Evolutionary conservation across 805 yeast genomes (phyloP).

Genomic region (Blastobotrys americana): DNA sequence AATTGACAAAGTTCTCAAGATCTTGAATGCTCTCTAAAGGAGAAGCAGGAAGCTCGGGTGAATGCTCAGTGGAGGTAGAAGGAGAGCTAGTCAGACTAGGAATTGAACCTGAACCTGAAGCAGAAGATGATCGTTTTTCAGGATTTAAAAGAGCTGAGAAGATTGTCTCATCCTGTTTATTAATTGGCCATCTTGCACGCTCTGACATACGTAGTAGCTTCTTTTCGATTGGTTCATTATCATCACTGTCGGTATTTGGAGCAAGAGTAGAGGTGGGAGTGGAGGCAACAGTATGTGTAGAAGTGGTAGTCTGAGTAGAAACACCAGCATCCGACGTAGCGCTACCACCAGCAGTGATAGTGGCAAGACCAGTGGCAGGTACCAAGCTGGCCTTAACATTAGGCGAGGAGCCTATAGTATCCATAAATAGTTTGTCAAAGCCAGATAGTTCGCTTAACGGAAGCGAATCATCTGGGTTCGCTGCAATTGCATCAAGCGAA

Average conservation of each 20-base stretch:
- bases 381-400: too few relatives aligned
- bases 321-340: too few relatives aligned
- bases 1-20: conserved; percentile 21
- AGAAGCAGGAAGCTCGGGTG: conserved; percentile 4
- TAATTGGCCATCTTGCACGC: conserved; percentile 20
- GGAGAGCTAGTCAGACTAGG: not conserved
- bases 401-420: too few relatives aligned
- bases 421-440: conserved; percentile 1
- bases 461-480: not conserved
- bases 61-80: not conserved
- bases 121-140: not conserved
- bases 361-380: too few relatives aligned
- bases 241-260: not conserved
- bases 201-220: not conserved
- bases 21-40: not conserved
- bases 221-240: too few relatives aligned
- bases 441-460: not conserved
- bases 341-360: too few relatives aligned
- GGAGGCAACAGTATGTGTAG: not conserved
- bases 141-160: conserved; percentile 19
- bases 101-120: not conserved
- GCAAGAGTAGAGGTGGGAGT: not conserved
- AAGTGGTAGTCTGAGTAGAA: not conserved
- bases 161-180: conserved; percentile 21
- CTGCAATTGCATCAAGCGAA: not conserved